Percentiles rank a stretch among this genome's conserved stretches.
phyloP scores from a whole-genome alignment of 192 early-diverging fungal species.

The Entomortierella beljakovae region DNA sequence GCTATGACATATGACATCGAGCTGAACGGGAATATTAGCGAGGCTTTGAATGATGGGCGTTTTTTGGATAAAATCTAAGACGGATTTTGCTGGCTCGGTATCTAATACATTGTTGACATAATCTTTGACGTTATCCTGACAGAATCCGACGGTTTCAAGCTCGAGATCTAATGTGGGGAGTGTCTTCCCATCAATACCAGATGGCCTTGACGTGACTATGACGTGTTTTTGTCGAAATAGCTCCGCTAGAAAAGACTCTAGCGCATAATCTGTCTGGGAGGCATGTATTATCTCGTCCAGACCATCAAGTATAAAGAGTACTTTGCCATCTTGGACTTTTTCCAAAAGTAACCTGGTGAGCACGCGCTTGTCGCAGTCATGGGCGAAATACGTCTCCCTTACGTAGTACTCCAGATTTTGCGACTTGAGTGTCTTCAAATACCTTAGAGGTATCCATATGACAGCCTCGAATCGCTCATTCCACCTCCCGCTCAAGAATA shows the following conservation, averaged over 20 bases:
- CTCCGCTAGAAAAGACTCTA: not conserved
- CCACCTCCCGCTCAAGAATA: too few relatives aligned
- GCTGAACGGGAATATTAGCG: conserved; percentile 31
- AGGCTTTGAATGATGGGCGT: conserved; percentile 21
- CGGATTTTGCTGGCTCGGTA: not conserved
- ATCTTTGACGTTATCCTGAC: conserved; percentile 13
- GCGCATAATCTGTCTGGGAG: not conserved
- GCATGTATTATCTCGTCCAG: conserved; percentile 21
- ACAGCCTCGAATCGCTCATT: too few relatives aligned
- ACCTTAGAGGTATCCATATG: too few relatives aligned
- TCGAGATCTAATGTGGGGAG: conserved; percentile 12
- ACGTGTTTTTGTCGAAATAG: conserved; percentile 12
- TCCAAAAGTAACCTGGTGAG: not conserved
- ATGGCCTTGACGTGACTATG: conserved; percentile 16
- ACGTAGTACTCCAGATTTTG: too few relatives aligned
- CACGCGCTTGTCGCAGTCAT: not conserved
- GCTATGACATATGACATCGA: conserved; percentile 27
- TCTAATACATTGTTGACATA: conserved; percentile 5
- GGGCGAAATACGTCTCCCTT: too few relatives aligned
- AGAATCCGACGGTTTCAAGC: conserved; percentile 23
- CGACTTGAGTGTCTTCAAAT: too few relatives aligned
- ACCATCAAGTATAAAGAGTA: conserved; percentile 31
- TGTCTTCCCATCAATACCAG: conserved; percentile 7
- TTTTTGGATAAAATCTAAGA: conserved; percentile 21
- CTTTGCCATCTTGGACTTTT: conserved; percentile 8